These are phyloP conservation scores for Fusarium compactum DNA, from an alignment of 2,329 filamentous ascomycete genomes.

Conservation along the genomic window DNA sequence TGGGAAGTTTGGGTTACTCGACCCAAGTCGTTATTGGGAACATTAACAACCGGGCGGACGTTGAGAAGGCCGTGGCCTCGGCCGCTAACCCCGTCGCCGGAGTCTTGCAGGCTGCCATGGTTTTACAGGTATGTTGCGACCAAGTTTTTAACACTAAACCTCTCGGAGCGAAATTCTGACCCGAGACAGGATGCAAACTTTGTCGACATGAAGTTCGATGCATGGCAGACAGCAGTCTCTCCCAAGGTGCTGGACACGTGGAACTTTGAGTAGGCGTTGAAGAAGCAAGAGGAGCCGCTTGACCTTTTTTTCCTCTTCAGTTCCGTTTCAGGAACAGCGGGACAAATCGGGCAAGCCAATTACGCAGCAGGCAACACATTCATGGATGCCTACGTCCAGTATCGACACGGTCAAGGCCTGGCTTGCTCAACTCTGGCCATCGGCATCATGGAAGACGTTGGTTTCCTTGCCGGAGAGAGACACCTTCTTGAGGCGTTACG, in stretches of 20 bases:
- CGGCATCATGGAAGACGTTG: constrained; percentile 20
- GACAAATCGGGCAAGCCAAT: constrained; percentile 54
- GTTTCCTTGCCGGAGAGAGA: constrained; percentile 10
- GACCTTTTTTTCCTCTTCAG: constrained; percentile 56
- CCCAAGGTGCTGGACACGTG: constrained; percentile 8
- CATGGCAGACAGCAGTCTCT: constrained; percentile 13
- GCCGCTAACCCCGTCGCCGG: constrained; percentile 1
- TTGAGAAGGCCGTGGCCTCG: constrained; percentile 42
- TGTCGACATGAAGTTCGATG: constrained; percentile 14
- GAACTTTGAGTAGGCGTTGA: constrained; percentile 43
- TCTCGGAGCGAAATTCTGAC: neutral
- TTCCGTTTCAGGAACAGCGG: constrained; percentile 53
- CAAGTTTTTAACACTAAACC: neutral
- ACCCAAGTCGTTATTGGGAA: constrained; percentile 47
- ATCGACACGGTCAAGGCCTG: constrained; percentile 52
- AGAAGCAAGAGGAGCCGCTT: constrained; percentile 28
- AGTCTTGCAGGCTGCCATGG: constrained; percentile 11
- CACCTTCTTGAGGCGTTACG: constrained; percentile 12
- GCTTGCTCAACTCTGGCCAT: constrained; percentile 15
- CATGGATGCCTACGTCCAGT: constrained; percentile 55
- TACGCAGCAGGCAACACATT: constrained; percentile 59
- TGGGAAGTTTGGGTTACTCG: constrained; percentile 5
- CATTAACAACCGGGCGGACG: constrained; percentile 43
- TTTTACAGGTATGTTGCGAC: constrained; percentile 5
- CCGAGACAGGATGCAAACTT: constrained; percentile 10